Base-by-base conservation (phyloP, 2,329 filamentous ascomycete genomes). In the Hypocreales sp. region DNA sequence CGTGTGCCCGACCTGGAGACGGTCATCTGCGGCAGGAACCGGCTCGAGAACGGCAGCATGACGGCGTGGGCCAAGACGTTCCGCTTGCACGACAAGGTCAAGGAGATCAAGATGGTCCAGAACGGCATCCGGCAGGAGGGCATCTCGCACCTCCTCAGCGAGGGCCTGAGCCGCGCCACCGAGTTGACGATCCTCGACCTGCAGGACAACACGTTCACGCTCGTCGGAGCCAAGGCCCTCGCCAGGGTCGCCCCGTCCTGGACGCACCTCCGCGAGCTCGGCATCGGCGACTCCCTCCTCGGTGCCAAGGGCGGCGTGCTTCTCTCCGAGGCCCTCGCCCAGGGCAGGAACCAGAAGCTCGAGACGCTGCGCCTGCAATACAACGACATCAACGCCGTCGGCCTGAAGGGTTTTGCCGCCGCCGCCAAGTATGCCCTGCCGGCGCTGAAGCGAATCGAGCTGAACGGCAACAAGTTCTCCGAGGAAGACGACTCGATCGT, bases 41-140 rank as follows among this genome's bases (percentile, higher is more conserved):
- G 90, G 39, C 67, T 98, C 26, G 90, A 98, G 60, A 93, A 86
- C 44, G 90, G 87, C 40, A 90, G 79, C 48, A 98, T 98, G 90
- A 72, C 71, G 10, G 86, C 87, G 0, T 98, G 90, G 90, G 84
- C 86, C 22, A 79, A 78, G 50, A 68, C 83, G 1, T 94, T 82
- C 52, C 72, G 74, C 43, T 75, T 87, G 31, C 83, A 95, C 49
- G 73, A 68, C 38, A 77, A 79, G 31, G 69, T 98, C 36, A 79
- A 77, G 55, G 74, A 74, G 32, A 72, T 98, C 40, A 92, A 87
- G 64, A 95, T 98, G 90, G 83, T 92, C 15, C 90, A 95, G 56
- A 95, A 98, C 51, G 90, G 90, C 28, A 98, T 98, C 41, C 72
- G 90, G 23, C 82, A 87, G 48, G 84, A 95, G 53, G 90, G 90